Evolutionary conservation across 371 early-diverging fungal genomes (phyloP).

Genomic region (Mortierella sp.): DNA sequence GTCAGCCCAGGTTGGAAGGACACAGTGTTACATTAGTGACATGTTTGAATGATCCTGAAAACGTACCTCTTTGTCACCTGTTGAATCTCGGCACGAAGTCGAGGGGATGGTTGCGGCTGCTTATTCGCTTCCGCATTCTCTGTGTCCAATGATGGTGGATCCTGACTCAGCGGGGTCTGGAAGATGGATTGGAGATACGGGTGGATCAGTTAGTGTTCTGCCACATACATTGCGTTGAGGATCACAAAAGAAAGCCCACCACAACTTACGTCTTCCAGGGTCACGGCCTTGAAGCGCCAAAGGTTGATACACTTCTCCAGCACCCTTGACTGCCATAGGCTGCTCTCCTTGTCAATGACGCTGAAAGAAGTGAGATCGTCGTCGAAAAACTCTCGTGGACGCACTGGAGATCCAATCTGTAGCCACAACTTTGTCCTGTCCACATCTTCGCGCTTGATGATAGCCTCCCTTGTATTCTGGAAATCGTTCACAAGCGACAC

Average conservation of each 20-base stretch:
- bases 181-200: no score
- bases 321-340: no score
- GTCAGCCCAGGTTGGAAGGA: neutral
- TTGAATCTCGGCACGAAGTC: constrained; percentile 69
- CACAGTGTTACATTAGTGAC: neutral
- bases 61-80: constrained; percentile 61
- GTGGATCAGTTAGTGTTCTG: neutral
- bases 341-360: constrained; percentile 7
- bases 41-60: neutral
- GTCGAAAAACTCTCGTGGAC: no score
- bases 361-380: no score
- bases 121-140: constrained; percentile 55
- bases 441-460: constrained; percentile 59
- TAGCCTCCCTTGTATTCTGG: constrained; percentile 55
- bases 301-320: no score
- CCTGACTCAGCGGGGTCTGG: constrained; percentile 59
- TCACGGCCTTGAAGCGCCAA: constrained; percentile 62
- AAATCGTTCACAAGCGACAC: constrained; percentile 77
- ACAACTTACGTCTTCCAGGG: constrained; percentile 60
- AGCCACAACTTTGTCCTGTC: constrained; percentile 62
- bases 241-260: neutral
- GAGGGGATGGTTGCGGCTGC: constrained; percentile 50
- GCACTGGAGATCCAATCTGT: no score
- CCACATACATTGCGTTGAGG: neutral
- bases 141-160: constrained; percentile 64